Evolutionary conservation across 306 rosid genomes (phyloP).

Genomic region (Cucumis hystrix): DNA sequence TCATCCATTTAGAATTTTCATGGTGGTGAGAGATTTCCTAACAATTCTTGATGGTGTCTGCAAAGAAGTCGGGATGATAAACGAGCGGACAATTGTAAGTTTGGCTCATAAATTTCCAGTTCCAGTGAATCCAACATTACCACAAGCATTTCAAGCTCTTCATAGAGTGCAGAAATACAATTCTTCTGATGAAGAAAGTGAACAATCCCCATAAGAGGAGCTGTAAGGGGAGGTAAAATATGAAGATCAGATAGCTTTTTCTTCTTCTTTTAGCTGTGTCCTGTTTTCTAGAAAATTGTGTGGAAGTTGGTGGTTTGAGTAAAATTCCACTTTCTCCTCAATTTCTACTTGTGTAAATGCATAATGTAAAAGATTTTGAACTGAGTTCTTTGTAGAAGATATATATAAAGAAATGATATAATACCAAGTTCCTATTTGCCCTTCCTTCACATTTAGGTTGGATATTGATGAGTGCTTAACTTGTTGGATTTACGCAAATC

Average conservation of each 20-base stretch:
- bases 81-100: conserved; percentile 67
- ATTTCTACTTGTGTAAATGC: conserved; percentile 37
- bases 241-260: conserved; percentile 1
- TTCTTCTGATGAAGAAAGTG: conserved; percentile 46
- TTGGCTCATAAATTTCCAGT: conserved; percentile 78
- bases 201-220: conserved; percentile 25
- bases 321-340: not conserved
- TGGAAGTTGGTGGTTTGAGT: conserved; percentile 29
- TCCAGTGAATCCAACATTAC: conserved; percentile 81
- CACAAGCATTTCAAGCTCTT: conserved; percentile 49
- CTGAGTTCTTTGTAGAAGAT: conserved; percentile 37
- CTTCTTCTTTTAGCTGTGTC: conserved; percentile 17
- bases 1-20: conserved; percentile 89
- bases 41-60: conserved; percentile 68
- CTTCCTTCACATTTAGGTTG: not conserved
- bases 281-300: conserved; percentile 20
- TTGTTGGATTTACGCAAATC: too few species aligned
- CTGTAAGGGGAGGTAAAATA: not conserved
- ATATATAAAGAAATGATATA: conserved; percentile 19
- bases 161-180: conserved; percentile 23
- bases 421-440: not conserved
- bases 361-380: conserved; percentile 49
- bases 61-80: conserved; percentile 81
- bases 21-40: conserved; percentile 86
- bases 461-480: too few species aligned